Base-by-base conservation (phyloP, 1,139 yeast species). In the Zygoascus meyerae region DNA sequence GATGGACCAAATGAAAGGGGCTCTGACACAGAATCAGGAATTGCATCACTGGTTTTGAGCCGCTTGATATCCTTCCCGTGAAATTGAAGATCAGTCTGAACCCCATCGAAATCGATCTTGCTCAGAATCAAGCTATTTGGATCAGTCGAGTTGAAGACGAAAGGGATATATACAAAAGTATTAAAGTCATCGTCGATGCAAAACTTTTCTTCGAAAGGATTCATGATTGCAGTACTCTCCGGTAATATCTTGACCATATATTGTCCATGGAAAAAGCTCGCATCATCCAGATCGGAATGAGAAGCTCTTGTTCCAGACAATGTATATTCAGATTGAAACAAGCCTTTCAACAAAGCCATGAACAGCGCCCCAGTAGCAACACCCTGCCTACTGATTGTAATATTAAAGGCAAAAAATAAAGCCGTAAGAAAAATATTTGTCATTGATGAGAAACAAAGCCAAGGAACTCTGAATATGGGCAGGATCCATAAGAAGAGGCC, bases 221-320 rank as follows among this genome's bases (percentile, higher is more conserved):
- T 87, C 60, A 94, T 70, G 56, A 74, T 72, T 2, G 95, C 96
- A 0, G 95, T 83, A 37, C 95, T 85, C 62, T 92, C 97, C 0
- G 98, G 98, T 37, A 94, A 70, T 55, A 86, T 86, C 57, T 90
- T 85, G 55, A 92, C 83, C 2, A 92, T 85, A 59, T 86, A 85
- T 48, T 79, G 79, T 43, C 97, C 98, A 62, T 89, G 95, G 2
- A 82, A 69, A 18, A 21, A 26, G 36, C 26, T 33, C 10, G 16
- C 40, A 15, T 29, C 21, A 14, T 42, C 36, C 36, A 35, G 40
- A 31, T 86, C 76, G 48, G 82, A 73, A 56, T 86, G 86, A 17
- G 76, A 60, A 7, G 72, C 65, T 7, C 75, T 63, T 17, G 65
- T 59, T 10, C 95, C 97, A 9, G 78, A 70, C 3, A 90, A 69